These are phyloP conservation scores for Rhodotorula babjevae DNA, from an alignment of 768 basidiomycete genomes.

Conservation along the genomic window DNA sequence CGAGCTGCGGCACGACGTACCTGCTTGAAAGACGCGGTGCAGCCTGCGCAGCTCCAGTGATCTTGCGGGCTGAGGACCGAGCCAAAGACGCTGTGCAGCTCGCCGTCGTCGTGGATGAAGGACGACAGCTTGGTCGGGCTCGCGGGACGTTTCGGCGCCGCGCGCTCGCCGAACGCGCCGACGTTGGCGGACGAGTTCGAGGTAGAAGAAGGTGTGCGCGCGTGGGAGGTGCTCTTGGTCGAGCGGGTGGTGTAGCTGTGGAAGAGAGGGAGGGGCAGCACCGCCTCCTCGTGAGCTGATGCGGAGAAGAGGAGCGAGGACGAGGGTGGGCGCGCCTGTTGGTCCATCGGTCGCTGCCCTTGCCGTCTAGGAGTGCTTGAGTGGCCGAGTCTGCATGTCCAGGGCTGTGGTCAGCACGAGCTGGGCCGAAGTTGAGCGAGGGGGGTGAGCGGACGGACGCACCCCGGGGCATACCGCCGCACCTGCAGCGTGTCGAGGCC, in stretches of 20 bases:
- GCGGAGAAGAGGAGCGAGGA: background rate
- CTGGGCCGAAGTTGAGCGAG: background rate
- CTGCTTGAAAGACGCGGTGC: slow-evolving; percentile 13
- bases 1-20: background rate
- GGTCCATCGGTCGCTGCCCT: slow-evolving; percentile 12
- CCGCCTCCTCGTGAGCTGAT: background rate
- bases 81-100: slow-evolving; percentile 27
- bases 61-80: slow-evolving; percentile 20
- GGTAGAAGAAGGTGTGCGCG: no score
- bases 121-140: slow-evolving; percentile 10
- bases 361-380: slow-evolving; percentile 1
- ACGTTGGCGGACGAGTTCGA: no score
- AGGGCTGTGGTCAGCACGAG: background rate
- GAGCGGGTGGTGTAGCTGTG: slow-evolving; percentile 12
- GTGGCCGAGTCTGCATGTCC: slow-evolving; percentile 11
- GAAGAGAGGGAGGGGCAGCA: background rate
- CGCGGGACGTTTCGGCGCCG: background rate
- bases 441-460: background rate
- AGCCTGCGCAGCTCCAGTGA: slow-evolving; percentile 24
- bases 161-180: background rate
- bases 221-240: background rate
- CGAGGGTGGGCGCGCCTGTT: background rate
- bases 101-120: slow-evolving; percentile 12
- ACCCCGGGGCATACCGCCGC: slow-evolving; percentile 23
- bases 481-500: slow-evolving; percentile 16